Evolutionary conservation across 1,284 basidiomycete species (phyloP).

Genomic region (Nidula niveotomentosa): DNA sequence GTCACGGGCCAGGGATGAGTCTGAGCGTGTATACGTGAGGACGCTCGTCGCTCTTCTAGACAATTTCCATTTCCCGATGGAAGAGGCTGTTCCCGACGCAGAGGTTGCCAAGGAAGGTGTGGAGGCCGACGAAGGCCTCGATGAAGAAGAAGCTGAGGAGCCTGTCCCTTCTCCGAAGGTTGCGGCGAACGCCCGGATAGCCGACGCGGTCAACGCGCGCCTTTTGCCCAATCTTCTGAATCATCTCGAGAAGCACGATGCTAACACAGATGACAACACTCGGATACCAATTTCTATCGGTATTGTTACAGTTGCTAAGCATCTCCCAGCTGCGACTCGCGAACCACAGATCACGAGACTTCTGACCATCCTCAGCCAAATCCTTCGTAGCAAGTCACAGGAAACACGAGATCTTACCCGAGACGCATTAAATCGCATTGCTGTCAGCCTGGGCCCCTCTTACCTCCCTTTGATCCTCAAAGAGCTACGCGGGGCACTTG

Average conservation of each 20-base stretch:
- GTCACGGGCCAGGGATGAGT: constrained; percentile 69
- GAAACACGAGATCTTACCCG: constrained; percentile 91
- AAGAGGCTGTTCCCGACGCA: constrained; percentile 37
- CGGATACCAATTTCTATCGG: constrained; percentile 91
- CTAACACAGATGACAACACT: constrained; percentile 83
- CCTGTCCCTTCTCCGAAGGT: constrained; percentile 11
- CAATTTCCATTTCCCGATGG: constrained; percentile 91
- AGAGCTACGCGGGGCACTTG: constrained; percentile 82
- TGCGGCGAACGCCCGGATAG: constrained; percentile 46
- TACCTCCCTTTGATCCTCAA: constrained; percentile 78
- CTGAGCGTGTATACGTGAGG: constrained; percentile 86
- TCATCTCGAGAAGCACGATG: constrained; percentile 69
- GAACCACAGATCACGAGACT: constrained; percentile 78
- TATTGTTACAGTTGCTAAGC: constrained; percentile 81
- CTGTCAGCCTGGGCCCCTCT: constrained; percentile 69
- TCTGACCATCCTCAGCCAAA: constrained; percentile 84
- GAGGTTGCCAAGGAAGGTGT: constrained; percentile 24
- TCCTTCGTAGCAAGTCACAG: constrained; percentile 90
- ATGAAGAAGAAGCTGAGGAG: constrained; percentile 21
- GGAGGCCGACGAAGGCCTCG: constrained; percentile 29
- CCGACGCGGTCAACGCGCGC: constrained; percentile 75
- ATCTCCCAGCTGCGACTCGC: constrained; percentile 74
- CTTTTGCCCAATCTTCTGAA: constrained; percentile 77
- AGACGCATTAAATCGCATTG: constrained; percentile 85
- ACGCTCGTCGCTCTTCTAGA: constrained; percentile 86